These are phyloP conservation scores for Plantago elongata DNA, from an alignment of 257 asterid species.

Conservation along the genomic window DNA sequence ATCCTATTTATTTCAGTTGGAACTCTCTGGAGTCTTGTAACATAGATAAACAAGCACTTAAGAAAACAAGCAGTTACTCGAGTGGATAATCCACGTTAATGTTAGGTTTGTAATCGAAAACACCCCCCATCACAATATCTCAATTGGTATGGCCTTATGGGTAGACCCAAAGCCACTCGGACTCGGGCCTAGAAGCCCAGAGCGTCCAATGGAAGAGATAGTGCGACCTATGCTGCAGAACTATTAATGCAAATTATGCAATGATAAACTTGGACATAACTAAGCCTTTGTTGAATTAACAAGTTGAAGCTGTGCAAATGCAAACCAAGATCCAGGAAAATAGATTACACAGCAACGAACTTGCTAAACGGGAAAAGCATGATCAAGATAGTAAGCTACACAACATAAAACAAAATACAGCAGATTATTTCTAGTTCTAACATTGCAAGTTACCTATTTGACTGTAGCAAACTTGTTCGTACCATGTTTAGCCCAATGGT, in stretches of 20 bases:
- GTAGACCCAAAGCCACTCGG: too few relatives aligned
- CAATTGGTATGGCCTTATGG: too few relatives aligned
- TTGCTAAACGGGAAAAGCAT: too few relatives aligned
- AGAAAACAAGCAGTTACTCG: constrained; percentile 21
- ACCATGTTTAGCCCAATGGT: constrained; percentile 32
- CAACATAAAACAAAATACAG: neutral
- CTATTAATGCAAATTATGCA: neutral
- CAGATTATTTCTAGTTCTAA: neutral
- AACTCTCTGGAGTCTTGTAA: constrained; percentile 52
- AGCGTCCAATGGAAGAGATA: too few relatives aligned
- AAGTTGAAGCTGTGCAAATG: neutral
- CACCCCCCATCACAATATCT: too few relatives aligned
- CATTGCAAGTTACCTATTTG: constrained; percentile 16
- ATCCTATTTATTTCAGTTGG: constrained; percentile 28
- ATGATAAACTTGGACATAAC: neutral
- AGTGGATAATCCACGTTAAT: neutral
- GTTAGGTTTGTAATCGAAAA: too few relatives aligned
- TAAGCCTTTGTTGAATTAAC: too few relatives aligned
- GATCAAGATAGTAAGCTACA: constrained; percentile 1
- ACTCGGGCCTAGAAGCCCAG: too few relatives aligned
- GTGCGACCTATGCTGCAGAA: too few relatives aligned
- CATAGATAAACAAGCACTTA: constrained; percentile 47
- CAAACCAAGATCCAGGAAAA: neutral
- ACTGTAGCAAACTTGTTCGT: constrained; percentile 28
- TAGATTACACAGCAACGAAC: neutral